phyloP scores from a whole-genome alignment of 2,329 filamentous ascomycete genomes.

The Botrytis squamosa region DNA sequence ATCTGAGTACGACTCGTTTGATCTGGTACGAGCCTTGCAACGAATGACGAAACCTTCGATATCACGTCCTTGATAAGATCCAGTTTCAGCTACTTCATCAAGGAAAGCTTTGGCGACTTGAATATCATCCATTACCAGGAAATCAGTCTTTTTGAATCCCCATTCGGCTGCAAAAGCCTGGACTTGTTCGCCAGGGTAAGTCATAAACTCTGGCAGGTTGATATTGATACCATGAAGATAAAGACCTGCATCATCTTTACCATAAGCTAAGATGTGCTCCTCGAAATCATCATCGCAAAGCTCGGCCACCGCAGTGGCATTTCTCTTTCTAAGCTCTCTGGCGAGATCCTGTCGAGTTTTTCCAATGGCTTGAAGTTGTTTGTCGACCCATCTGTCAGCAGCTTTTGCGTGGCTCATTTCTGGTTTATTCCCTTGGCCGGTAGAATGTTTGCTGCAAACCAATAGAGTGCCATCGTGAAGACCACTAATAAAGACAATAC shows the following conservation, averaged over 20 bases:
- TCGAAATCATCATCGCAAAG: slow-evolving; percentile 96
- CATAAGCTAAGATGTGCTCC: slow-evolving; percentile 92
- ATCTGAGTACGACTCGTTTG: slow-evolving; percentile 63
- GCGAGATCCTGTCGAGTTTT: slow-evolving; percentile 80
- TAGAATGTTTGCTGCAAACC: slow-evolving; percentile 99
- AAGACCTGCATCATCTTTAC: slow-evolving; percentile 76
- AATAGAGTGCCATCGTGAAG: slow-evolving; percentile 85
- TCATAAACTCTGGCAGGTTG: slow-evolving; percentile 89
- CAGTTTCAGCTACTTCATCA: slow-evolving; percentile 81
- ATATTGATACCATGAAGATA: slow-evolving; percentile 96
- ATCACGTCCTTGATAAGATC: slow-evolving; percentile 84
- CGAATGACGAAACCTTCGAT: slow-evolving; percentile 97
- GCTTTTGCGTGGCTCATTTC: slow-evolving; percentile 78
- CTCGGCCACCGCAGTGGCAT: slow-evolving; percentile 92
- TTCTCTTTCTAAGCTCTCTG: slow-evolving; percentile 70
- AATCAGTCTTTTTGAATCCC: slow-evolving; percentile 89
- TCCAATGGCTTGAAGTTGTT: slow-evolving; percentile 73
- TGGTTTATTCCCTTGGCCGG: slow-evolving; percentile 64
- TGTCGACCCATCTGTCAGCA: slow-evolving; percentile 79
- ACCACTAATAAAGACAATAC: slow-evolving; percentile 95
- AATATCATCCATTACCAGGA: slow-evolving; percentile 74
- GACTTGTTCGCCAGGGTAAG: slow-evolving; percentile 78
- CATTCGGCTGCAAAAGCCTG: slow-evolving; percentile 87
- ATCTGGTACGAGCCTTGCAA: slow-evolving; percentile 64
- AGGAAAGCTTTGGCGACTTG: slow-evolving; percentile 75